A percentile compares a stretch with the other conserved stretches of the same genome.
Conservation (phyloP, 1,284 basidiomycete species). For the Cryptococcus depauperatus region DNA sequence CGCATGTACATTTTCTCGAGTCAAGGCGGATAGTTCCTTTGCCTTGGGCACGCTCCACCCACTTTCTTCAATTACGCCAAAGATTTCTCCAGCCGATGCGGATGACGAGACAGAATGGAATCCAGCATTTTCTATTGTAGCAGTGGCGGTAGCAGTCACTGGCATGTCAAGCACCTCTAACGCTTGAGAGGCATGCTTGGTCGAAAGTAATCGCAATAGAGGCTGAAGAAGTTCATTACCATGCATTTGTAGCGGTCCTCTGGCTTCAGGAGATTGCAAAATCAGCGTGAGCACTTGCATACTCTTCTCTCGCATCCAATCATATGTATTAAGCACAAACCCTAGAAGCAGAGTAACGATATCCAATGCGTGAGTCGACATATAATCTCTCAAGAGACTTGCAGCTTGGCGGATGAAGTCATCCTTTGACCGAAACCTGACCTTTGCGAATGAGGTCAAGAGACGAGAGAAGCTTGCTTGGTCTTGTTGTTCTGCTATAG, state of each 20-base stretch:
- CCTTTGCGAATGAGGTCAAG: constrained; percentile 79
- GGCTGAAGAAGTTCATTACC: constrained; percentile 86
- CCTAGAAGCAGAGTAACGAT: constrained; percentile 73
- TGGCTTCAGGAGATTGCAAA: constrained; percentile 74
- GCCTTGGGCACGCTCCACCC: constrained; percentile 76
- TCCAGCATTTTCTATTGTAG: constrained; percentile 66
- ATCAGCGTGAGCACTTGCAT: constrained; percentile 84
- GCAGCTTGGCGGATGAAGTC: constrained; percentile 89
- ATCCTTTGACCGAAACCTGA: constrained; percentile 82
- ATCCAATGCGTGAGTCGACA: constrained; percentile 58
- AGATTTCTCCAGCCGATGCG: constrained; percentile 53
- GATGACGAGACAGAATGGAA: constrained; percentile 12
- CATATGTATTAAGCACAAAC: constrained; percentile 73
- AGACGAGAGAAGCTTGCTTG: constrained; percentile 70
- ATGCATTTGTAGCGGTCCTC: constrained; percentile 62
- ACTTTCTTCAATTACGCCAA: constrained; percentile 68
- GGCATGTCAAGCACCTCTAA: constrained; percentile 88
- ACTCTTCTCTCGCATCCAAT: constrained; percentile 71
- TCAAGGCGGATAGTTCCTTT: constrained; percentile 55
- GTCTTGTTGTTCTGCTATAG: constrained; percentile 63
- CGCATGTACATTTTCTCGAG: constrained; percentile 67
- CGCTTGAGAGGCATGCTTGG: constrained; percentile 73
- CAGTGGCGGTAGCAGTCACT: constrained; percentile 59
- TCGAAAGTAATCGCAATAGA: constrained; percentile 72
- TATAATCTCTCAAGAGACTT: constrained; percentile 69